A percentile compares a stretch with the other conserved stretches of the same genome.
Conservation (phyloP, 768 basidiomycete species). For the Cantharellus anzutake region DNA sequence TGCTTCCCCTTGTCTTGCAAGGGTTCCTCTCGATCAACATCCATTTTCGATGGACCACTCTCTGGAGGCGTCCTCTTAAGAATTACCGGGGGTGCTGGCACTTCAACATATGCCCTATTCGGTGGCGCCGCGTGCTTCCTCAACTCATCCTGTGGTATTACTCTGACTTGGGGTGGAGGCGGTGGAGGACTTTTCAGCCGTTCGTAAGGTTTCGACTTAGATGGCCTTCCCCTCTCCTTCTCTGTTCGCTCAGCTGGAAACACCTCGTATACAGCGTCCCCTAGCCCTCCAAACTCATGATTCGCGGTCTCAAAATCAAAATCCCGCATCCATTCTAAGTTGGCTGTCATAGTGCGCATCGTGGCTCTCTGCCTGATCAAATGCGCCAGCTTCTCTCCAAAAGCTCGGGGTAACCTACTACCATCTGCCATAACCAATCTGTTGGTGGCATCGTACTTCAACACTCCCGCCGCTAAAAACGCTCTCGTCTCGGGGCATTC, state of each 20-base stretch:
- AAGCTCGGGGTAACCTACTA: no score
- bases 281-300: not conserved
- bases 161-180: no score
- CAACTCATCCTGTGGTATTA: no score
- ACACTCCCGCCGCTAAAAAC: no score
- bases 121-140: not conserved
- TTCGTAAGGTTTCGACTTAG: not conserved
- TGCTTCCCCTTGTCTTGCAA: not conserved
- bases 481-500: no score
- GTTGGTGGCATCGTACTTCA: no score
- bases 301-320: not conserved
- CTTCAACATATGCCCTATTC: not conserved
- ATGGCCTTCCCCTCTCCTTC: not conserved
- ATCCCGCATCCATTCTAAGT: not conserved
- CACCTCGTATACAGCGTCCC: not conserved
- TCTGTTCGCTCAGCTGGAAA: not conserved
- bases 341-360: not conserved
- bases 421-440: no score
- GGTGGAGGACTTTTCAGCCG: not conserved
- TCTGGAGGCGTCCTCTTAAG: not conserved
- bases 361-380: not conserved
- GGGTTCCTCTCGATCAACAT: not conserved
- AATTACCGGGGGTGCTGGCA: not conserved
- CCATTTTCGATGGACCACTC: not conserved
- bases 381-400: not conserved